Evolutionary conservation across 495 filamentous ascomycete genomes (phyloP), one percentile per base, ranked within the genome.

Genomic region (Beverwykella pulmonaria): DNA sequence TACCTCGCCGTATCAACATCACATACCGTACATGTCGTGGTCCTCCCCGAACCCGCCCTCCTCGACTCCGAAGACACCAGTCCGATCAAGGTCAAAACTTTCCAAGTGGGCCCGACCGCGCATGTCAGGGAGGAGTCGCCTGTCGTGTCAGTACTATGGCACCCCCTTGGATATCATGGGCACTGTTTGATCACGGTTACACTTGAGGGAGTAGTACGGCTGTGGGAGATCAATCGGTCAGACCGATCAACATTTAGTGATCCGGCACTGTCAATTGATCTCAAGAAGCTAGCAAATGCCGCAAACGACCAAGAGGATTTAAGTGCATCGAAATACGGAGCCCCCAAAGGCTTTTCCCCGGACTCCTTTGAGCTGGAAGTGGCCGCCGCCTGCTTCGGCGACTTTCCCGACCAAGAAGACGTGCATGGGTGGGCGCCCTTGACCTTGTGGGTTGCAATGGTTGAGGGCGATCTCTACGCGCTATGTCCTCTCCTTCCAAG

Each of bases 391-490:
- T 90, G 87, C 71, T 96, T 97, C 76, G 89, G 88, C 0, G 87
- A 87, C 20, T 86, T 79, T 57, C 88, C 87, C 14, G 58, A 65
- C 29, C 77, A 72, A 26, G 79, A 80, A 36, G 81, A 77, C 29
- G 90, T 92, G 55, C 86, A 90, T 70, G 88, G 88, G 29, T 97
- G 92, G 92, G 88, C 90, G 7, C 82, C 90, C 15, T 96, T 94
- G 91, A 95, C 92, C 1, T 78, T 97, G 19, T 97, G 92, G 92
- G 78, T 96, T 48, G 92, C 90, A 17, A 97, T 96, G 91, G 82
- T 81, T 34, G 88, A 90, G 26, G 92, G 92, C 4, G 92, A 95
- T 70, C 83, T 96, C 8, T 96, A 97, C 69, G 90, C 91, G 8
- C 78, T 97, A n/a, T 96, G 92, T 74, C 92, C 92, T 10, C 82